phyloP scores from a whole-genome alignment of 2,329 filamentous ascomycete species.

The Penicillium sumatraense region DNA sequence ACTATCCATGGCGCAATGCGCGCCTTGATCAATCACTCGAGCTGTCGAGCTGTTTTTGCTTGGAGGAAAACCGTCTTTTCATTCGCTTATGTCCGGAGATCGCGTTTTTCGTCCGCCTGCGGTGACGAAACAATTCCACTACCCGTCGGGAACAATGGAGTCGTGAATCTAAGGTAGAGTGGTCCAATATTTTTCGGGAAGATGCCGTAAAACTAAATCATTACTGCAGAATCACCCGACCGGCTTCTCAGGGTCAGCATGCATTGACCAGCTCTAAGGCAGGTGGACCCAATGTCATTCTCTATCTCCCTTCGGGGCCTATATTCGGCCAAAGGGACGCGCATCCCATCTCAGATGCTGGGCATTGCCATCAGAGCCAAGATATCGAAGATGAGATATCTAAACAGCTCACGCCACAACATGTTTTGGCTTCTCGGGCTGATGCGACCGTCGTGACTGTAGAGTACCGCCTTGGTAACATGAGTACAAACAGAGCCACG shows the following conservation, averaged over 20 bases:
- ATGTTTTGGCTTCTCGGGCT: slow-evolving; percentile 35
- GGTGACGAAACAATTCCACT: slow-evolving; percentile 29
- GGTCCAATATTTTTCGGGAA: too few species aligned
- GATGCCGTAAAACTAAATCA: neutral
- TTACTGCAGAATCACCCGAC: slow-evolving; percentile 27
- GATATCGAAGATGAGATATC: neutral
- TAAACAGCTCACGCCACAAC: slow-evolving; percentile 22
- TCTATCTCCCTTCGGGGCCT: slow-evolving; percentile 45
- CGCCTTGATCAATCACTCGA: slow-evolving; percentile 12
- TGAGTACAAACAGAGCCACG: neutral
- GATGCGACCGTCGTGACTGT: slow-evolving; percentile 44
- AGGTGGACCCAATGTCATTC: slow-evolving; percentile 35
- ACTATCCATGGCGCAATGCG: slow-evolving; percentile 30
- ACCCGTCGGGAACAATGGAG: slow-evolving; percentile 35
- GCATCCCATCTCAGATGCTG: neutral
- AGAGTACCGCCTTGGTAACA: slow-evolving; percentile 44
- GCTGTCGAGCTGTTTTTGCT: neutral
- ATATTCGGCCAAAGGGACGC: slow-evolving; percentile 22
- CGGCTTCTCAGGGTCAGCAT: slow-evolving; percentile 1
- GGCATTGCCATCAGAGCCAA: neutral
- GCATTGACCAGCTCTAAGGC: neutral
- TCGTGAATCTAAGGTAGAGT: slow-evolving; percentile 31
- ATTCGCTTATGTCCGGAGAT: neutral
- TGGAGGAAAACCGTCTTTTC: neutral
- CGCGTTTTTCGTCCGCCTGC: slow-evolving; percentile 14